Evolutionary conservation across 257 asterid genomes (phyloP), one percentile per base, ranked within the genome.

Genomic region (Salvia hispanica): DNA sequence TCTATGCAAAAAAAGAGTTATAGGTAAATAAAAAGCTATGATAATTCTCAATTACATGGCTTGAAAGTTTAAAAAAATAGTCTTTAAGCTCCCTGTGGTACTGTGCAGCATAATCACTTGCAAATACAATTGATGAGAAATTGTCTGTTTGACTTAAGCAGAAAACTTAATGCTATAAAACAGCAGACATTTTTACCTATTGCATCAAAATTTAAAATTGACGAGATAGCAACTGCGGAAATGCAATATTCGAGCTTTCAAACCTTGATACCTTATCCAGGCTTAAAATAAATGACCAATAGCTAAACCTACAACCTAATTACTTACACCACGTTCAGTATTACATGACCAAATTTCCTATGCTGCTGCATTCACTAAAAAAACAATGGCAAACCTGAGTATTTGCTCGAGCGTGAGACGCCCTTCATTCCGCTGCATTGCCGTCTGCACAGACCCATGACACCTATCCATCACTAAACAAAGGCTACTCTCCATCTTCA

Each of bases 341-440:
- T 31, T 12, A 51, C 18, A 62, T 4, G 21, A 62, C 66, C 54
- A 62, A 44, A 36, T 28, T 21, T 31, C 55, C 25, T 36, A 10
- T 9, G 72, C 56, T 4, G 72, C 45, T 42, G 51, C 58, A 58
- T 44, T 16, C 54, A 62, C 14, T 37, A 40, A 54, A 60, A 57
- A 28, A 67, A 77, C 7, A 60, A 25, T 25, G 65, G 71, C 36
- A 60, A 61, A 92, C 99, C 99, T 91, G 77, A 93, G 95, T 74
- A 93, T 90, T 84, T 90, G 97, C 77, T 90, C 97, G 4, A 93
- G 95, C 9, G 99, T 90, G 72, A 90, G 92, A 18, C 99, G 85
- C 47, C 99, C 97, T 85, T 83, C 95, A 37, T 93, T 93, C 67
- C 73, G 85, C 76, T 82, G 90, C 95, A 93, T 93, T 59, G 88